Evolutionary conservation across 192 early-diverging fungal species (phyloP).

Genomic region (Coemansia sp.): DNA sequence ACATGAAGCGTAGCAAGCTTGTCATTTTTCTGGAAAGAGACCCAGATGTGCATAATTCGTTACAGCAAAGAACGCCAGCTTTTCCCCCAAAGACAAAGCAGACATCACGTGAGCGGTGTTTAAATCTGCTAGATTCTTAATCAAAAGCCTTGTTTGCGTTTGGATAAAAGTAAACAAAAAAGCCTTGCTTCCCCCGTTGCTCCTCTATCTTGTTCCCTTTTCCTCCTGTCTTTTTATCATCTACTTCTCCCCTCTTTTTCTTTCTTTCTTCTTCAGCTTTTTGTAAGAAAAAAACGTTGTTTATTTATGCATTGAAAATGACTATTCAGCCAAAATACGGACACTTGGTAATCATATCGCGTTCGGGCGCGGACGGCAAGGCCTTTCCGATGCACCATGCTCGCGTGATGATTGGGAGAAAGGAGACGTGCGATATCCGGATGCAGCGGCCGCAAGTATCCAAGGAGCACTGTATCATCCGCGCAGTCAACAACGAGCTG

Average conservation of each 20-base stretch:
- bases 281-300: not conserved
- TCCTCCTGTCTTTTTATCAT: not conserved
- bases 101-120: not conserved
- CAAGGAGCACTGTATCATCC: conserved; percentile 47
- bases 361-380: conserved; percentile 46
- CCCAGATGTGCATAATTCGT: no score
- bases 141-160: not conserved
- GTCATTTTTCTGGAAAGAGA: not conserved
- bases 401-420: conserved; percentile 45
- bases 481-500: conserved; percentile 16
- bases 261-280: not conserved
- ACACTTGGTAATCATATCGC: conserved; percentile 38
- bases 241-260: not conserved
- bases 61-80: no score
- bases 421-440: conserved; percentile 52
- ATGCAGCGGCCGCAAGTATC: conserved; percentile 43
- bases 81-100: not conserved
- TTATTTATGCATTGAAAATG: not conserved
- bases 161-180: conserved; percentile 1
- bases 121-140: not conserved
- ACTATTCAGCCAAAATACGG: conserved; percentile 33
- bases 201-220: not conserved
- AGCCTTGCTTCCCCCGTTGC: not conserved
- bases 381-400: conserved; percentile 41
- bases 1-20: not conserved